These are phyloP conservation scores for Jamesozyma gamospora DNA, from an alignment of 805 yeast species.

Conservation along the genomic window DNA sequence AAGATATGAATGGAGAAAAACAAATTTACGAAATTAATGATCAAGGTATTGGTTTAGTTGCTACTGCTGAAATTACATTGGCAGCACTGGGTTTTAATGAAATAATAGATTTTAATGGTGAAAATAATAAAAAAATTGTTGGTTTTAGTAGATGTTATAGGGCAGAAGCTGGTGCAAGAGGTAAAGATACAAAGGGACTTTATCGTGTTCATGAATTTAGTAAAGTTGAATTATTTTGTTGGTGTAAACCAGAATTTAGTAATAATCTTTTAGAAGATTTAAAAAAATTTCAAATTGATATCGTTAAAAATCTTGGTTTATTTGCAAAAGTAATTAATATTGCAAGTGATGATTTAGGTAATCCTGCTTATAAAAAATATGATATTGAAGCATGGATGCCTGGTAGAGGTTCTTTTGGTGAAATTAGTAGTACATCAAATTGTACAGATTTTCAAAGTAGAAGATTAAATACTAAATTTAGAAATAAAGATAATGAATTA, in stretches of 20 bases:
- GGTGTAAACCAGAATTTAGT: slow-evolving; percentile 45
- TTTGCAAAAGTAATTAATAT: slow-evolving; percentile 74
- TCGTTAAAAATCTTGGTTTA: slow-evolving; percentile 60
- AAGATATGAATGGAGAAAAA: slow-evolving; percentile 76
- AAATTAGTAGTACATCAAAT: slow-evolving; percentile 80
- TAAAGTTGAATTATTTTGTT: slow-evolving; percentile 82
- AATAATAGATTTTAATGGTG: slow-evolving; percentile 30
- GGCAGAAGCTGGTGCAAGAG: slow-evolving; percentile 97
- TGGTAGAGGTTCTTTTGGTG: slow-evolving; percentile 89
- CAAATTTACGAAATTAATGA: slow-evolving; percentile 65
- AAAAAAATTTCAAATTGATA: slow-evolving; percentile 51
- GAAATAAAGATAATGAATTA: slow-evolving; percentile 28
- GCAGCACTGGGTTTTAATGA: slow-evolving; percentile 66
- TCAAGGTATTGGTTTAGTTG: slow-evolving; percentile 57
- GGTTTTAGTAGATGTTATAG: slow-evolving; percentile 84
- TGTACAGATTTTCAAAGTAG: slow-evolving; percentile 88
- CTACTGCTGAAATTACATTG: slow-evolving; percentile 91
- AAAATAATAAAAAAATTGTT: slow-evolving; percentile 50
- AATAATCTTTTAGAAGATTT: slow-evolving; percentile 47
- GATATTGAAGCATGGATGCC: slow-evolving; percentile 99
- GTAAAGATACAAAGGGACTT: slow-evolving; percentile 82
- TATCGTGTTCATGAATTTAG: slow-evolving; percentile 95
- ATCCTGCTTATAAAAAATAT: slow-evolving; percentile 84
- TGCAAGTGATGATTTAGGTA: slow-evolving; percentile 87
- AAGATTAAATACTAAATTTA: slow-evolving; percentile 60